Conservation (phyloP, 2,329 filamentous ascomycete species). For the Hypoxylon sp. region DNA sequence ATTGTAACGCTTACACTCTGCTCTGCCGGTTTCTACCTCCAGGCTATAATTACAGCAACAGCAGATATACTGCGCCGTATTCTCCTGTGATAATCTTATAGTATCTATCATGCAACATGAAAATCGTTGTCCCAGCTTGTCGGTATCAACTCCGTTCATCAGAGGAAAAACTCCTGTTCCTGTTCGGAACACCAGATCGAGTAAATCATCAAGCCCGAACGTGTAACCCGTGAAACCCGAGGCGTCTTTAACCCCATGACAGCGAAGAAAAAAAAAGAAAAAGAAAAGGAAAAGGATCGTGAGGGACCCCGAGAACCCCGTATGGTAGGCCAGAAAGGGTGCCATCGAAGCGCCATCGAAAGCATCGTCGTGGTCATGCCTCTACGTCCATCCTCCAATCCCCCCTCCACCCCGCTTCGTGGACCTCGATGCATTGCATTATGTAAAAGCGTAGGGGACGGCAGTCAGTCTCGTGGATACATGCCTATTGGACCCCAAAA, state of each 20-base stretch:
- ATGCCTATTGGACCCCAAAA: not conserved
- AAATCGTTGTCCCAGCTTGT: not conserved
- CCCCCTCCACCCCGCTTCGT: conserved; percentile 27
- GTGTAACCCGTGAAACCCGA: conserved; percentile 17
- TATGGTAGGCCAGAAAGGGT: conserved; percentile 21
- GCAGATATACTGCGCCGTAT: conserved; percentile 1
- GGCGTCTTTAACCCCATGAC: conserved; percentile 22
- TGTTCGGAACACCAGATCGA: conserved; percentile 11
- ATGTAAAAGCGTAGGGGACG: conserved; percentile 26
- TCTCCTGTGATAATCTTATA: not conserved
- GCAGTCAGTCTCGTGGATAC: conserved; percentile 11
- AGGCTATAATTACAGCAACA: not conserved
- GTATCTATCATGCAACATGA: not conserved
- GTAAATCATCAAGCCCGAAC: conserved; percentile 11
- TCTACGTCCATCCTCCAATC: conserved; percentile 5
- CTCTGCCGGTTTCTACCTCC: not conserved
- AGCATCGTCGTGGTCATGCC: conserved; percentile 33
- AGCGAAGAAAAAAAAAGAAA: conserved; percentile 14
- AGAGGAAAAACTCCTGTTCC: conserved; percentile 1
- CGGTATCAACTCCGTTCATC: conserved; percentile 20
- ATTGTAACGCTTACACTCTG: conserved; percentile 1
- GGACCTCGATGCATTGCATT: conserved; percentile 17
- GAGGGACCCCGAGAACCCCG: conserved; percentile 10
- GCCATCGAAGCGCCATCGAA: conserved; percentile 4
- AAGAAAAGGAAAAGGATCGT: not conserved